Evolutionary conservation across 176 grass and related monocot genomes (phyloP).

Genomic region (Oryza rufipogon): DNA sequence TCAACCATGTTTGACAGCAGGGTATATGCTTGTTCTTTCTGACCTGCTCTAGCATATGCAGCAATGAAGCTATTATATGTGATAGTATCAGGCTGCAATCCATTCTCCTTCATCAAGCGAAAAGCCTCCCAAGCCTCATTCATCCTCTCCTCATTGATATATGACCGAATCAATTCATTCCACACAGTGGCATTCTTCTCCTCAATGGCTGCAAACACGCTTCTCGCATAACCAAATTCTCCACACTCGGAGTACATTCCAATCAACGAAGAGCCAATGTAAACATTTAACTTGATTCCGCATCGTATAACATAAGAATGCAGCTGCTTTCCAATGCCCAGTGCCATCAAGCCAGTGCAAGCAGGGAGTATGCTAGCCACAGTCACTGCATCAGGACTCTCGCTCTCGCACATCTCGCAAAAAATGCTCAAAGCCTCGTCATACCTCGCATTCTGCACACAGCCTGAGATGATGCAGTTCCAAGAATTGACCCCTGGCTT

Average conservation of each 20-base stretch:
- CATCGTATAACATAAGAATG: constrained; percentile 57
- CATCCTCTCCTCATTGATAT: constrained; percentile 55
- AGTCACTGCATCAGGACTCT: constrained; percentile 58
- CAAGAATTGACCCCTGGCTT: constrained; percentile 61
- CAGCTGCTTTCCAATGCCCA: constrained; percentile 60
- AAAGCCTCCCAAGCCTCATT: constrained; percentile 53
- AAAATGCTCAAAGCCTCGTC: constrained; percentile 55
- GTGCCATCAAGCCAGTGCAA: constrained; percentile 47
- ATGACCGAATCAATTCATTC: constrained; percentile 70
- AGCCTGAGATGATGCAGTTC: constrained; percentile 72
- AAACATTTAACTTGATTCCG: constrained; percentile 59
- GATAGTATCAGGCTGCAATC: constrained; percentile 55
- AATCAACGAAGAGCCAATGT: constrained; percentile 68
- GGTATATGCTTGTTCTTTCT: constrained; percentile 58
- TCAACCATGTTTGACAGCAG: constrained; percentile 47
- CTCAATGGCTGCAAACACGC: constrained; percentile 48
- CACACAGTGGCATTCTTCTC: constrained; percentile 61
- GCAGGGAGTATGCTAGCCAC: constrained; percentile 70
- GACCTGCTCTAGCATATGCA: constrained; percentile 67
- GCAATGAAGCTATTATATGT: constrained; percentile 66
- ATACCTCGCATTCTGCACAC: constrained; percentile 60
- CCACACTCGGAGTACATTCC: constrained; percentile 59
- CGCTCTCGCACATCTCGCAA: constrained; percentile 51
- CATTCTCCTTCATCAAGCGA: constrained; percentile 57
- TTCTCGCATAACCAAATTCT: constrained; percentile 51